phyloP scores from a whole-genome alignment of 2,329 filamentous ascomycete species.

The Apiospora koreana region DNA sequence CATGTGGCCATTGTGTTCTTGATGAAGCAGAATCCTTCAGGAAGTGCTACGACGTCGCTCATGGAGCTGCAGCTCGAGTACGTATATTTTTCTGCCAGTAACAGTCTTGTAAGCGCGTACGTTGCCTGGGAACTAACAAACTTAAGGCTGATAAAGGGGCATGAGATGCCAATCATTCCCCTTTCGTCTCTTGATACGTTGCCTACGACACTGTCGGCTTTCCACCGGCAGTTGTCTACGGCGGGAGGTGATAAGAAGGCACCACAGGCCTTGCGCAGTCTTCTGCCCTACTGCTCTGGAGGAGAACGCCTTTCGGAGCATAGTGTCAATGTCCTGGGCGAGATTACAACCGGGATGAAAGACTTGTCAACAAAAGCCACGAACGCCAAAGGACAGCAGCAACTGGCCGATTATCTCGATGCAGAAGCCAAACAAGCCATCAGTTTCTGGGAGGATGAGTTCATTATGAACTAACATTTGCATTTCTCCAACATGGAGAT shows the following conservation, averaged over 20 bases:
- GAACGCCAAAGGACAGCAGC: slow-evolving; percentile 22
- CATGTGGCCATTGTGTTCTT: slow-evolving; percentile 48
- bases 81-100: slow-evolving; percentile 17
- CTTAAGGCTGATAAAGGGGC: slow-evolving; percentile 34
- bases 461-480: slow-evolving; percentile 25
- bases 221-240: slow-evolving; percentile 34
- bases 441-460: slow-evolving; percentile 31
- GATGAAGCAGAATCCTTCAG: slow-evolving; percentile 32
- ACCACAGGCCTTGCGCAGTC: slow-evolving; percentile 22
- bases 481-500: background rate
- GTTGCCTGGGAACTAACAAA: slow-evolving; percentile 15
- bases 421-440: slow-evolving; percentile 27
- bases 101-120: background rate
- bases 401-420: slow-evolving; percentile 28
- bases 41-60: slow-evolving; percentile 33
- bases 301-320: slow-evolving; percentile 27
- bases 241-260: slow-evolving; percentile 15
- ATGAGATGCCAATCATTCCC: slow-evolving; percentile 44
- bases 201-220: slow-evolving; percentile 37
- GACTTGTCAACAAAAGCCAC: slow-evolving; percentile 30
- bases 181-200: slow-evolving; percentile 38
- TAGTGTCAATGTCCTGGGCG: slow-evolving; percentile 34
- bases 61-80: slow-evolving; percentile 48
- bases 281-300: slow-evolving; percentile 37
- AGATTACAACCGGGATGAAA: slow-evolving; percentile 30